Percentiles rank a stretch among this genome's conserved stretches.
These are phyloP conservation scores for Globisporangium yorkense DNA, from an alignment of 352 stramenopile genomes.

Conservation along the genomic window DNA sequence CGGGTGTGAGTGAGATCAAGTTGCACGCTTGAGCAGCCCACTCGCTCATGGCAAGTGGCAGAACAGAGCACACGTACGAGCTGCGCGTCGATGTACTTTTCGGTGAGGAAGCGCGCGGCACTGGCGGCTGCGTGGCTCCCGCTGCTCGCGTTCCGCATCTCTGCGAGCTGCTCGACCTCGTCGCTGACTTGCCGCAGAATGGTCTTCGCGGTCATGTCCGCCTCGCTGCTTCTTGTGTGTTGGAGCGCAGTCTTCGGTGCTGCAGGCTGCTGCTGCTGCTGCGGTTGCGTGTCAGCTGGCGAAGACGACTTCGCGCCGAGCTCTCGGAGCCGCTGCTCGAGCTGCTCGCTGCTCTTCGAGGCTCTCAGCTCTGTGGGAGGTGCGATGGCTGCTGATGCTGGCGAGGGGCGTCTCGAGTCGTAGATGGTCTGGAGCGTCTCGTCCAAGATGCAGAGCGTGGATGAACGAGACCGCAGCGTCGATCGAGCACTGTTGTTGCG, in stretches of 20 bases:
- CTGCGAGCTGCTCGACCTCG: constrained; percentile 32
- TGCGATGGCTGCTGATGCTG: neutral
- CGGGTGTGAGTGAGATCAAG: neutral
- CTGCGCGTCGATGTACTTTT: constrained; percentile 32
- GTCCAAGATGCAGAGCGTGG: constrained; percentile 36
- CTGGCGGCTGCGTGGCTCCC: constrained; percentile 7
- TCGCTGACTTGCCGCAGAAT: constrained; percentile 36
- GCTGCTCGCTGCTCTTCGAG: constrained; percentile 5
- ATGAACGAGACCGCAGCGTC: constrained; percentile 9
- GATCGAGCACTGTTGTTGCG: too few species aligned
- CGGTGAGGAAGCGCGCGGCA: constrained; percentile 26
- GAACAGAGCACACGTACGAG: constrained; percentile 23
- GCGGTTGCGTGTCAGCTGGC: neutral
- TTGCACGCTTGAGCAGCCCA: too few species aligned
- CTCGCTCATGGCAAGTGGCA: neutral
- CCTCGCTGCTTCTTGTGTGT: constrained; percentile 10
- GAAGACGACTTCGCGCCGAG: neutral
- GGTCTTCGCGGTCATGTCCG: constrained; percentile 30
- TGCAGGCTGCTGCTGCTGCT: neutral
- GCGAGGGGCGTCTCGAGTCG: constrained; percentile 1
- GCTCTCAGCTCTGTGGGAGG: neutral
- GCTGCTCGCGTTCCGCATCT: neutral
- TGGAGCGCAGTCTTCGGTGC: neutral
- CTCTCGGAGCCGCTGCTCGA: constrained; percentile 6
- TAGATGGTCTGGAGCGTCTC: constrained; percentile 53